A percentile compares a stretch with the other conserved stretches of the same genome.
Conservation (phyloP, 2,329 filamentous ascomycete species). For the Akanthomyces lecanii region DNA sequence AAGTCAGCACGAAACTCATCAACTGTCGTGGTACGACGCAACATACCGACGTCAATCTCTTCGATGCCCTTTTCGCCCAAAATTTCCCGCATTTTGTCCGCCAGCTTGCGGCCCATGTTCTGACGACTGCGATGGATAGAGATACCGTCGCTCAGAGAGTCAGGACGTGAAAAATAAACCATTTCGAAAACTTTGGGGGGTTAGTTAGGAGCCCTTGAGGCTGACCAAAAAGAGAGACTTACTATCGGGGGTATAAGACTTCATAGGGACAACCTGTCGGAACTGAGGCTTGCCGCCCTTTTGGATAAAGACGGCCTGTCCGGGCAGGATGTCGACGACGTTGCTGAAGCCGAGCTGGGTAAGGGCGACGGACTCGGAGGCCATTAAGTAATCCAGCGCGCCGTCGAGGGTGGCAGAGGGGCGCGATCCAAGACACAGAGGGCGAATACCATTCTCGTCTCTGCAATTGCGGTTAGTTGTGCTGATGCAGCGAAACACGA, state of each 20-base stretch:
- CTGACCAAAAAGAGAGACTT: neutral
- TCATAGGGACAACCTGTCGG: slow-evolving; percentile 64
- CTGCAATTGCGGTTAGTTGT: slow-evolving; percentile 50
- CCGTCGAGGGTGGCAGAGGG: slow-evolving; percentile 58
- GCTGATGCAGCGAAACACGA: neutral
- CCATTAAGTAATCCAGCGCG: slow-evolving; percentile 82
- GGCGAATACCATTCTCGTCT: slow-evolving; percentile 65
- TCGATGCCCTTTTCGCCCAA: slow-evolving; percentile 66
- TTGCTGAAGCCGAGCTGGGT: slow-evolving; percentile 74
- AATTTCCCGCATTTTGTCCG: slow-evolving; percentile 63
- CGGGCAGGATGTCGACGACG: slow-evolving; percentile 73
- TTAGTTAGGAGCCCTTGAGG: neutral
- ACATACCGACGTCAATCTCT: slow-evolving; percentile 64
- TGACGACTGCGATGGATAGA: slow-evolving; percentile 79
- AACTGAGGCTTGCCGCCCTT: slow-evolving; percentile 73
- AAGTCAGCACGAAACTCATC: slow-evolving; percentile 17
- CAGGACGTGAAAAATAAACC: slow-evolving; percentile 81
- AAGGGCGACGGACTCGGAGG: slow-evolving; percentile 82
- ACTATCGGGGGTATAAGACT: slow-evolving; percentile 69
- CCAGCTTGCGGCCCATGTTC: slow-evolving; percentile 81
- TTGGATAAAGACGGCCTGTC: slow-evolving; percentile 79
- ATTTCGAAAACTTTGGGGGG: slow-evolving; percentile 58
- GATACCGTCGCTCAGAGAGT: slow-evolving; percentile 81
- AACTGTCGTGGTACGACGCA: neutral
- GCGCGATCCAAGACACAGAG: slow-evolving; percentile 72